Percentiles rank a stretch among this genome's conserved stretches.
These are phyloP conservation scores for Stropharia rugosoannulata DNA, from an alignment of 768 basidiomycete species.

Conservation along the genomic window DNA sequence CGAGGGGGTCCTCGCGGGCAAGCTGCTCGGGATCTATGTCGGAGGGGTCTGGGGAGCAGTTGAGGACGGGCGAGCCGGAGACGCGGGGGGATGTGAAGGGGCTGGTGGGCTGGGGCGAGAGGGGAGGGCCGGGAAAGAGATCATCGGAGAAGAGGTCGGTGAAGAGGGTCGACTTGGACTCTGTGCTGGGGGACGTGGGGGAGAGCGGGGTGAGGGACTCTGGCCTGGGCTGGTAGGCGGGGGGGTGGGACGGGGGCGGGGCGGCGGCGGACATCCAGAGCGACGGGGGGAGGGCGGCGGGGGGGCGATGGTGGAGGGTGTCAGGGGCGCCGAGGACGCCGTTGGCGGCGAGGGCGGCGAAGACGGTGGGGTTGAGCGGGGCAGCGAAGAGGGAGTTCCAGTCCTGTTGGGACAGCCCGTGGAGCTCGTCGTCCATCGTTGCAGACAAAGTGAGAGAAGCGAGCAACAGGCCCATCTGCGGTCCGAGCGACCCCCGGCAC, in stretches of 20 bases:
- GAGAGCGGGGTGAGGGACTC: conserved; percentile 38
- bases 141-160: conserved; percentile 73
- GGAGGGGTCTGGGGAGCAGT: conserved; percentile 36
- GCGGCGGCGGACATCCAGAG: conserved; percentile 78
- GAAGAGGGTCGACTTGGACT: conserved; percentile 63
- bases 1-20: conserved; percentile 85
- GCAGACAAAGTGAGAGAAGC: conserved; percentile 5
- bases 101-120: conserved; percentile 44
- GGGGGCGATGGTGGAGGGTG: background rate
- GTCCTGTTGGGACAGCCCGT: conserved; percentile 29
- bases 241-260: conserved; percentile 42
- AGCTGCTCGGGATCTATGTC: conserved; percentile 63
- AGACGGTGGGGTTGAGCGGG: conserved; percentile 59
- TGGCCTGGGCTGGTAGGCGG: conserved; percentile 37
- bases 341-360: conserved; percentile 61
- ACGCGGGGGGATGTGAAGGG: conserved; percentile 64
- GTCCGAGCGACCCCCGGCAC: conserved; percentile 8
- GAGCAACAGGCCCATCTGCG: conserved; percentile 2
- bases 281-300: conserved; percentile 62
- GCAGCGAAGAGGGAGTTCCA: conserved; percentile 64
- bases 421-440: conserved; percentile 22
- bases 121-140: conserved; percentile 46
- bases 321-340: conserved; percentile 46
- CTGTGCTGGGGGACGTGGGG: conserved; percentile 42
- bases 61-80: conserved; percentile 70